Evolutionary conservation across 257 asterid genomes (phyloP).

Genomic region (Solanum stenotomum): DNA sequence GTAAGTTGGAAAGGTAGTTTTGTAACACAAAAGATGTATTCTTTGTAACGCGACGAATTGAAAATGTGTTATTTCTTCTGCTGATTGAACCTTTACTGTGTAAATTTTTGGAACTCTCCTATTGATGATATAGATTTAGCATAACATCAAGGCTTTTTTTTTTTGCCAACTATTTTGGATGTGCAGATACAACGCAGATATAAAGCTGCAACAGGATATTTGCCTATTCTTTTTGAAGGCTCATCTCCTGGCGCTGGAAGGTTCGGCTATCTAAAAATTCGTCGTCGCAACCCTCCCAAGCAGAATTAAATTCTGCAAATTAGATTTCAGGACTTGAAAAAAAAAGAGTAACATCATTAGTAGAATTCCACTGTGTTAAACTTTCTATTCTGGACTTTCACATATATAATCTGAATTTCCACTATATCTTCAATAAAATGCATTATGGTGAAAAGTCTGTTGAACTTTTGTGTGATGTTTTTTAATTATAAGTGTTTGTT

Average conservation of each 20-base stretch:
- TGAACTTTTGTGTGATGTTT: not conserved
- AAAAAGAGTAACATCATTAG: not conserved
- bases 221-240: conserved; percentile 75
- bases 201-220: conserved; percentile 67
- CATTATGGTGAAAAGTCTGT: not conserved
- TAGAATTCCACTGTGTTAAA: not conserved
- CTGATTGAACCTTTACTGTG: not conserved
- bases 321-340: not conserved
- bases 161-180: not conserved
- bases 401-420: not conserved
- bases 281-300: conserved; percentile 24
- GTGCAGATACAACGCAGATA: conserved; percentile 80
- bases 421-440: not conserved
- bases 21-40: not conserved
- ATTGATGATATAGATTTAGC: not conserved
- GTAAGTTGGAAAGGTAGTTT: not conserved
- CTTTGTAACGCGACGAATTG: not conserved
- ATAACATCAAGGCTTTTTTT: not conserved
- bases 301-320: not conserved
- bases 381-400: not conserved
- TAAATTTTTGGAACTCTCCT: not conserved
- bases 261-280: conserved; percentile 78
- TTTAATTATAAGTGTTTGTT: not conserved
- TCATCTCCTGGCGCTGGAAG: conserved; percentile 98
- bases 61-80: not conserved